These are phyloP conservation scores for Tilletia horrida DNA, from an alignment of 1,284 basidiomycete genomes.

Conservation along the genomic window DNA sequence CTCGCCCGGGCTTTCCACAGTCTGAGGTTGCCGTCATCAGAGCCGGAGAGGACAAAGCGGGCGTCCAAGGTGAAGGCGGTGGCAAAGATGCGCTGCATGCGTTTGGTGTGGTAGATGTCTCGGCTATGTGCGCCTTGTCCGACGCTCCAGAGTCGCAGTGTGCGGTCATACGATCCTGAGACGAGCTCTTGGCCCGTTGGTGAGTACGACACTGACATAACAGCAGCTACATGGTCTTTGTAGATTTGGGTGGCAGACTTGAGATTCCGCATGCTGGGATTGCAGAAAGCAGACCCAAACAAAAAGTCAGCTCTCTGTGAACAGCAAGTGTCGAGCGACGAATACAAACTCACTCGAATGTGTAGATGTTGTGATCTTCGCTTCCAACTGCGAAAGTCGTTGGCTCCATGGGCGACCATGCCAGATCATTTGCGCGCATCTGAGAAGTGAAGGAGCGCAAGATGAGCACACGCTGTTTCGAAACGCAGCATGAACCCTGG, in stretches of 20 bases:
- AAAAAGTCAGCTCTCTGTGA: neutral
- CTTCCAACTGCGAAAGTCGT: slow-evolving; percentile 86
- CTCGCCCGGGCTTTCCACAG: slow-evolving; percentile 94
- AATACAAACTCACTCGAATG: slow-evolving; percentile 76
- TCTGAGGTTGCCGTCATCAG: slow-evolving; percentile 93
- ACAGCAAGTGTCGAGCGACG: too few species aligned
- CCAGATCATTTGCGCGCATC: slow-evolving; percentile 70
- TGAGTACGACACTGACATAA: slow-evolving; percentile 59
- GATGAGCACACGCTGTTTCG: neutral
- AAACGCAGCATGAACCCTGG: too few species aligned
- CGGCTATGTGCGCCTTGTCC: slow-evolving; percentile 71
- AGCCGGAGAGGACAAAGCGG: slow-evolving; percentile 86
- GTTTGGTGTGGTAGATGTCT: slow-evolving; percentile 95
- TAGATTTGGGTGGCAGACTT: slow-evolving; percentile 84
- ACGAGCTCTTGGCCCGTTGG: slow-evolving; percentile 96
- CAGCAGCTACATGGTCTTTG: slow-evolving; percentile 94
- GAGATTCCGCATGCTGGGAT: slow-evolving; percentile 68
- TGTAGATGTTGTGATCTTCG: slow-evolving; percentile 97
- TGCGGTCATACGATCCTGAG: slow-evolving; percentile 92
- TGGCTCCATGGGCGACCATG: slow-evolving; percentile 94
- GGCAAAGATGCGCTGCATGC: slow-evolving; percentile 81
- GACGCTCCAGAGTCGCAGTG: slow-evolving; percentile 87
- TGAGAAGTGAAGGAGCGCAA: neutral
- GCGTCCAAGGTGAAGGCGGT: slow-evolving; percentile 76
- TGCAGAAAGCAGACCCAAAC: neutral